phyloP scores from a whole-genome alignment of 805 yeast species.

The Metschnikowia vanudenii region DNA sequence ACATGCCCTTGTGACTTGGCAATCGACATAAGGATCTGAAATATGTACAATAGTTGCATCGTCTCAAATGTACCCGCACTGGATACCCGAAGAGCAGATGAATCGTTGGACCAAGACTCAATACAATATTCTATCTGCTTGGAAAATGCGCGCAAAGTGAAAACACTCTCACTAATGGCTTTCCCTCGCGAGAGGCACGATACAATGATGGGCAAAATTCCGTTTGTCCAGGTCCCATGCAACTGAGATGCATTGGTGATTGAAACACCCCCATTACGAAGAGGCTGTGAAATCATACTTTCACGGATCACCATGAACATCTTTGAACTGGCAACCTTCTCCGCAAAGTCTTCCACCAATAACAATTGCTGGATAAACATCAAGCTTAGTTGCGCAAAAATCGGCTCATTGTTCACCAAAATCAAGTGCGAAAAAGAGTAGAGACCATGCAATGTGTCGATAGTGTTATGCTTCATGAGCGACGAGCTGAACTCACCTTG shows the following conservation, averaged over 20 bases:
- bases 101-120: conserved; percentile 64
- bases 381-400: conserved; percentile 70
- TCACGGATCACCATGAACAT: conserved; percentile 65
- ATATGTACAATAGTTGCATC: conserved; percentile 61
- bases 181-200: conserved; percentile 63
- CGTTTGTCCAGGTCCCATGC: conserved; percentile 84
- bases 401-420: conserved; percentile 58
- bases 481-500: conserved; percentile 50
- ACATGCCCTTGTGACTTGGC: conserved; percentile 50
- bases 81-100: conserved; percentile 40
- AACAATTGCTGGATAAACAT: conserved; percentile 69
- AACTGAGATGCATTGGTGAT: conserved; percentile 53
- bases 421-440: conserved; percentile 67
- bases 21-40: conserved; percentile 53
- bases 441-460: conserved; percentile 59
- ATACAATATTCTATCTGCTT: conserved; percentile 65
- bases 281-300: conserved; percentile 64
- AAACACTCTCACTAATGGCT: conserved; percentile 57
- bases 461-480: conserved; percentile 57
- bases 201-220: conserved; percentile 67
- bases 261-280: conserved; percentile 64
- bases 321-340: conserved; percentile 61
- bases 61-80: conserved; percentile 41
- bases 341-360: conserved; percentile 60
- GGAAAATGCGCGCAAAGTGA: conserved; percentile 60